Evolutionary conservation across 176 grass and related monocot genomes (phyloP), one percentile per base, ranked within the genome.

Genomic region (Poa annua): DNA sequence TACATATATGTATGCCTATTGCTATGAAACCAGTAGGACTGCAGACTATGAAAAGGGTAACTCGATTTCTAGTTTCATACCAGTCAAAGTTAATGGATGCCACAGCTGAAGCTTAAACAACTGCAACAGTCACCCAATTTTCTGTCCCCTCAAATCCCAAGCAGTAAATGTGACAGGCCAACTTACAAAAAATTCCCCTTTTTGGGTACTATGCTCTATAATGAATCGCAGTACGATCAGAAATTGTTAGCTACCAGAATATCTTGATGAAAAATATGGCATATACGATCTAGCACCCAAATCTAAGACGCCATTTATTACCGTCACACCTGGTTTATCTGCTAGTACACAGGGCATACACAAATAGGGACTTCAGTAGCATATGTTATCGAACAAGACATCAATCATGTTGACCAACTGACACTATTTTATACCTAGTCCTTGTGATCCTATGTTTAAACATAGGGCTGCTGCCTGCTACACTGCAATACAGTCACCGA

Each of bases 361-460:
- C 47, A 21, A 11, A 72, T 47, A 29, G 29, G 6, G 20, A 62
- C 17, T 60, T 82, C 17, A 48, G 7, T 48, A 35, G 17, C 11
- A 73, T 50, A 75, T 38, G 19, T 38, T 66, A 80, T 52, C 29
- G 41, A 68, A 75, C 25, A 57, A 50, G 3, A 73, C 10, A 80
- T 80, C 48, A 29, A 32, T 21, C 16, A 82, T 73, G 67, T 47
- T 59, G 54, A 32, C 24, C 50, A 71, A 56, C 26, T 14, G 56
- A 68, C 33, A 26, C 26, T 8, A 24, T 20, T 81, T 17, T 25
- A 42, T 24, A 72, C 41, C 39, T 66, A 34, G 60, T 50, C 29
- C 61, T 64, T 79, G 11, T 80, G 77, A 51, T 80, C 45, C 25
- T 66, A 80, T 66, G 60, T 61, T 39, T 76, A 80, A 85, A 51